Conservation (phyloP, 331 rosid species). For the Arachis monticola region DNA sequence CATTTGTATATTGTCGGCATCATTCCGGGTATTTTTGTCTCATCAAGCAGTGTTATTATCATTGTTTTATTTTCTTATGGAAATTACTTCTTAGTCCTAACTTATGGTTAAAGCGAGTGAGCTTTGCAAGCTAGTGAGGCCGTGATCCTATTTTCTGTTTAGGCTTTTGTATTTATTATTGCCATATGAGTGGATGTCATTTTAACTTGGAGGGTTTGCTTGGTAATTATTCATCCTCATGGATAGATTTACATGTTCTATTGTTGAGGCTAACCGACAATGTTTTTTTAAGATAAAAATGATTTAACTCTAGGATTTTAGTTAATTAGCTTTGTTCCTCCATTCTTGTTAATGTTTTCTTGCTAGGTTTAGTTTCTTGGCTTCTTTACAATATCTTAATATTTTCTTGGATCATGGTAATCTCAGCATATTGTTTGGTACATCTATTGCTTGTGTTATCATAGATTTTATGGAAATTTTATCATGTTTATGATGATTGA, state of each 20-base stretch:
- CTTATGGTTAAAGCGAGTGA: slow-evolving; percentile 1
- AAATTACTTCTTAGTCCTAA: background rate
- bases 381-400: background rate
- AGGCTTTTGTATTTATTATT: background rate
- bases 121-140: slow-evolving; percentile 1
- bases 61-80: background rate
- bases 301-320: background rate
- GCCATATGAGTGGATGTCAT: background rate
- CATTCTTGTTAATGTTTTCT: background rate
- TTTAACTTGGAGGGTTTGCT: slow-evolving; percentile 29
- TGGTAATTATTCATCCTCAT: background rate
- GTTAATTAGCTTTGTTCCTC: background rate
- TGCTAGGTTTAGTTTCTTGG: background rate
- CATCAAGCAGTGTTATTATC: background rate
- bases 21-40: background rate
- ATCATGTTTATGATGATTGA: background rate
- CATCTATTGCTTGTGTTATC: slow-evolving; percentile 15
- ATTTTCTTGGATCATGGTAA: too few species aligned
- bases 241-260: slow-evolving; percentile 4
- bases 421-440: background rate
- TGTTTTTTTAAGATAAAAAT: background rate
- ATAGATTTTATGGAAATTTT: slow-evolving; percentile 1
- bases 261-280: background rate
- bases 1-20: background rate
- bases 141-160: background rate